Conservation (phyloP, 768 basidiomycete species). For the Sporobolomyces pararoseus region DNA sequence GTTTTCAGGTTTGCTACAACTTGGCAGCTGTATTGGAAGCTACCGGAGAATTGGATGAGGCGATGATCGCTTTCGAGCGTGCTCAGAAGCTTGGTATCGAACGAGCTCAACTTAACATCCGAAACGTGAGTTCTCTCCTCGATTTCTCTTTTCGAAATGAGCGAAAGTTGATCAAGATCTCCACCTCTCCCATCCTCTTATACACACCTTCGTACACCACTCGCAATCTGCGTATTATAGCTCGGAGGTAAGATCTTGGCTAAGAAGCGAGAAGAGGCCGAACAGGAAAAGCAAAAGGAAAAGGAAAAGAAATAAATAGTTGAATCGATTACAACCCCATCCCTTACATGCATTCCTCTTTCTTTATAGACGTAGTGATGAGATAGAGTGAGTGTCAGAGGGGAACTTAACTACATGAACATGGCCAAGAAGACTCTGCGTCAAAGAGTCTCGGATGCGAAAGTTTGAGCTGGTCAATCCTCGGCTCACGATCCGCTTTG, state of each 20-base stretch:
- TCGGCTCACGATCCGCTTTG: too few relatives aligned
- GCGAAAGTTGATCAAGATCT: not conserved
- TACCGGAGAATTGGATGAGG: conserved; percentile 47
- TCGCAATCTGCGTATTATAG: not conserved
- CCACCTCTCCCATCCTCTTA: not conserved
- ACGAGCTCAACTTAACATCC: conserved; percentile 49
- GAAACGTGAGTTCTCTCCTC: conserved; percentile 46
- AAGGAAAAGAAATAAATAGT: not conserved
- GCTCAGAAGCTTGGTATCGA: conserved; percentile 49
- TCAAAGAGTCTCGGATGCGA: too few relatives aligned
- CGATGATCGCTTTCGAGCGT: conserved; percentile 49
- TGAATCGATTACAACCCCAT: too few relatives aligned
- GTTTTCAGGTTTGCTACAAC: conserved; percentile 36
- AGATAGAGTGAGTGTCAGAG: too few relatives aligned
- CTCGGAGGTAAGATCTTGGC: conserved; percentile 39
- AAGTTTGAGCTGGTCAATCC: too few relatives aligned
- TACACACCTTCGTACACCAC: not conserved
- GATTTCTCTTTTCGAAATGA: not conserved
- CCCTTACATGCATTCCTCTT: too few relatives aligned
- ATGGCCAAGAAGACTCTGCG: too few relatives aligned
- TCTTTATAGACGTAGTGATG: too few relatives aligned
- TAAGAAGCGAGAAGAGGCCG: conserved; percentile 30
- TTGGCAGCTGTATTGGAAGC: conserved; percentile 39
- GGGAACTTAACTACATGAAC: too few relatives aligned
- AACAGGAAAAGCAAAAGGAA: conserved; percentile 6